Percentiles rank a stretch among this genome's conserved stretches.
These are phyloP conservation scores for Blastomyces parvus DNA, from an alignment of 2,329 filamentous ascomycete species.

Conservation along the genomic window DNA sequence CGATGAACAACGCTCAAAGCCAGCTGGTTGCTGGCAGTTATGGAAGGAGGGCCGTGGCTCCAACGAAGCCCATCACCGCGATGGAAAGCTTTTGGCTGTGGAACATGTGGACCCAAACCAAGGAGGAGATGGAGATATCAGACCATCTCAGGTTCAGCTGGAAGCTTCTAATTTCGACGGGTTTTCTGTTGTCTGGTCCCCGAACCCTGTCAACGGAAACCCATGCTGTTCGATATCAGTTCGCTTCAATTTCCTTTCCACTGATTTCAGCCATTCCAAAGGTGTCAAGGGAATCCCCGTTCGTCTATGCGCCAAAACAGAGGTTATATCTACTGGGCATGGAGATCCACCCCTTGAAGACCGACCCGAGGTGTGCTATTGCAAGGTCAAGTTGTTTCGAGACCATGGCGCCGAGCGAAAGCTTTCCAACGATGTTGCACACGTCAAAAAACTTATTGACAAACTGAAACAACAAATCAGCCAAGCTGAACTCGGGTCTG, in stretches of 20 bases:
- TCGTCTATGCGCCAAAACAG: constrained; percentile 82
- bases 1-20: constrained; percentile 78
- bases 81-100: constrained; percentile 80
- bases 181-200: constrained; percentile 83
- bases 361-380: constrained; percentile 58
- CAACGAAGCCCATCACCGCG: constrained; percentile 88
- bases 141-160: constrained; percentile 60
- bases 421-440: constrained; percentile 84
- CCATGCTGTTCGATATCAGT: constrained; percentile 81
- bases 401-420: constrained; percentile 95
- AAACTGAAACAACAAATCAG: constrained; percentile 90
- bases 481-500: constrained; percentile 56
- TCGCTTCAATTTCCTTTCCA: constrained; percentile 96
- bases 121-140: constrained; percentile 46
- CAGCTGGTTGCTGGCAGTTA: constrained; percentile 73
- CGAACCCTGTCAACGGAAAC: constrained; percentile 51
- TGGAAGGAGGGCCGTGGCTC: constrained; percentile 97
- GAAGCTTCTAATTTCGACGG: constrained; percentile 82
- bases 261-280: constrained; percentile 97
- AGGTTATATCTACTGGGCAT: constrained; percentile 34
- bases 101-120: constrained; percentile 68
- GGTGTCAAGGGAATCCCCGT: constrained; percentile 97
- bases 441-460: constrained; percentile 93
- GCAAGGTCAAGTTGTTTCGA: constrained; percentile 94
- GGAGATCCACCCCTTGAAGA: constrained; percentile 10